These are phyloP conservation scores for Scedosporium minutisporum DNA, from an alignment of 2,329 filamentous ascomycete species.

Conservation along the genomic window DNA sequence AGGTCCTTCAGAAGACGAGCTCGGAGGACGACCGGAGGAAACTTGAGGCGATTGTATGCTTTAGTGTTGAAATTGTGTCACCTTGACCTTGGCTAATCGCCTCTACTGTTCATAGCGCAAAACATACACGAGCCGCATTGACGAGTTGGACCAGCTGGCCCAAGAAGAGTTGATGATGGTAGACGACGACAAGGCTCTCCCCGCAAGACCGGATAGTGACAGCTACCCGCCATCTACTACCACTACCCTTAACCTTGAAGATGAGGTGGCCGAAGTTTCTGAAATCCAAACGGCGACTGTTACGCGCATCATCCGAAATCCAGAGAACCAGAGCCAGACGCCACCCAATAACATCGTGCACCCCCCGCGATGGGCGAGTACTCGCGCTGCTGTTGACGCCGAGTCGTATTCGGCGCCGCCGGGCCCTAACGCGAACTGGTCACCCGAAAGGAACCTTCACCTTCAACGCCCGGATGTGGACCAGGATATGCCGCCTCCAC, in stretches of 20 bases:
- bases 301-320: constrained; percentile 37
- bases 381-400: not conserved
- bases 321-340: constrained; percentile 9
- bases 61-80: not conserved
- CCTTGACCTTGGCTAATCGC: not conserved
- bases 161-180: constrained; percentile 28
- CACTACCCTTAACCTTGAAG: constrained; percentile 19
- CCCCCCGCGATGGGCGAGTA: not conserved
- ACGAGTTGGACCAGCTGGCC: constrained; percentile 69
- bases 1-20: constrained; percentile 77
- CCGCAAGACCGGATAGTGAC: constrained; percentile 54
- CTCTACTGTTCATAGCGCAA: constrained; percentile 47
- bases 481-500: constrained; percentile 58
- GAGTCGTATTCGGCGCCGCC: constrained; percentile 4
- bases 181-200: constrained; percentile 62
- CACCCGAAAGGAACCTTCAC: constrained; percentile 15
- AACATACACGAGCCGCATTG: constrained; percentile 84
- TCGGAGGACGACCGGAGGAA: constrained; percentile 83
- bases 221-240: constrained; percentile 27
- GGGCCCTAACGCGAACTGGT: constrained; percentile 19
- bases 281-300: constrained; percentile 43
- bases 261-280: constrained; percentile 31
- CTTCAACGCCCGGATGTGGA: constrained; percentile 43
- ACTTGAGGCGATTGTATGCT: constrained; percentile 75
- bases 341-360: not conserved